Conservation (phyloP, 768 basidiomycete species). For the Leccinum incarnatum region DNA sequence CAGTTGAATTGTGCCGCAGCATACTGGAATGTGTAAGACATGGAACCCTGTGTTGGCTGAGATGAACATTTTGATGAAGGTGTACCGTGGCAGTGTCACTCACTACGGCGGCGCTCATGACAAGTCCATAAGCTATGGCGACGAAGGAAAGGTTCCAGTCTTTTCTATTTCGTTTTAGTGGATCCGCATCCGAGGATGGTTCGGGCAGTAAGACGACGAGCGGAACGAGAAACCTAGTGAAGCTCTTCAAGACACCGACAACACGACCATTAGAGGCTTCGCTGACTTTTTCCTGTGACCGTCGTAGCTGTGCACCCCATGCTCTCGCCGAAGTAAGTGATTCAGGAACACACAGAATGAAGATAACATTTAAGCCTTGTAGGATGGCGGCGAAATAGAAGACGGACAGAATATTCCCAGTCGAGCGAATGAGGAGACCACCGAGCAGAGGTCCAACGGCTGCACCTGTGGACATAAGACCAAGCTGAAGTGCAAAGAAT, state of each 20-base stretch:
- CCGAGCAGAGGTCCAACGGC: slow-evolving; percentile 77
- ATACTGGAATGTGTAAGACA: slow-evolving; percentile 63
- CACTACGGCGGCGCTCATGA: slow-evolving; percentile 40
- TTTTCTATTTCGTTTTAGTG: slow-evolving; percentile 39
- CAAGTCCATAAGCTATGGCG: slow-evolving; percentile 50
- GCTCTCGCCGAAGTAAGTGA: slow-evolving; percentile 51
- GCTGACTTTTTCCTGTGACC: too few relatives aligned
- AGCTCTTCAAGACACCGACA: slow-evolving; percentile 33
- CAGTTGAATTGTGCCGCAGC: slow-evolving; percentile 59
- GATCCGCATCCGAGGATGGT: slow-evolving; percentile 30
- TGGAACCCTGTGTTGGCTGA: slow-evolving; percentile 47
- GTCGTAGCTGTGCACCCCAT: too few relatives aligned
- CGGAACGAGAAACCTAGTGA: slow-evolving; percentile 68
- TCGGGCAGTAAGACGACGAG: slow-evolving; percentile 61
- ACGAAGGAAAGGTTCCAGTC: slow-evolving; percentile 69
- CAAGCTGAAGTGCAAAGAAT: slow-evolving; percentile 61
- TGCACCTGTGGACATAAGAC: slow-evolving; percentile 71
- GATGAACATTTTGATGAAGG: not conserved
- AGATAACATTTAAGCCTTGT: slow-evolving; percentile 47
- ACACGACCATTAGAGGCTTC: not conserved
- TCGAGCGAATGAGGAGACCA: slow-evolving; percentile 56
- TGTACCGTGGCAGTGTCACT: slow-evolving; percentile 26
- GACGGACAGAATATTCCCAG: slow-evolving; percentile 54
- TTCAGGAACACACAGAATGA: slow-evolving; percentile 70
- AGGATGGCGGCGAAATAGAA: slow-evolving; percentile 64